These are phyloP conservation scores for Chalciporus sp. DNA, from an alignment of 1,284 basidiomycete species.

Conservation along the genomic window DNA sequence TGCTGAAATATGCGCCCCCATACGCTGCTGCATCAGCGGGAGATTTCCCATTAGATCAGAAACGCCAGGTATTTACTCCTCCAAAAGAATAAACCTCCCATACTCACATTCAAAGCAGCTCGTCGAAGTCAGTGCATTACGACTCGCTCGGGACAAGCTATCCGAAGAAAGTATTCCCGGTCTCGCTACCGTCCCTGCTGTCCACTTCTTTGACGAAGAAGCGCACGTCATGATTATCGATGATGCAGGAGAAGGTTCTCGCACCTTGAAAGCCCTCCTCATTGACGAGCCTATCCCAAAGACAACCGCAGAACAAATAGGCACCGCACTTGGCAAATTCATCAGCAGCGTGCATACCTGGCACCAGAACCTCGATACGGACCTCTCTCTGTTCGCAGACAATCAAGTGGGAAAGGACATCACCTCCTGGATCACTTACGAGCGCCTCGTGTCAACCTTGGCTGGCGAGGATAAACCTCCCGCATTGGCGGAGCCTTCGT, in stretches of 20 bases:
- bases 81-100: background rate
- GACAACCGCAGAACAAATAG: slow-evolving; percentile 45
- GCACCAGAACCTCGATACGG: slow-evolving; percentile 34
- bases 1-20: slow-evolving; percentile 59
- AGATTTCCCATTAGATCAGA: slow-evolving; percentile 41
- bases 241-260: slow-evolving; percentile 48
- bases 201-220: slow-evolving; percentile 52
- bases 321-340: slow-evolving; percentile 52
- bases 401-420: slow-evolving; percentile 47
- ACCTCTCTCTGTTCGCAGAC: slow-evolving; percentile 40
- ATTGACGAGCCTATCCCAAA: slow-evolving; percentile 38
- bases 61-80: slow-evolving; percentile 51
- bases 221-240: slow-evolving; percentile 60
- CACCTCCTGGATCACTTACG: slow-evolving; percentile 49
- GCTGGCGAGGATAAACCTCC: slow-evolving; percentile 36
- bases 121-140: slow-evolving; percentile 56
- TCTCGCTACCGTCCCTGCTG: slow-evolving; percentile 48
- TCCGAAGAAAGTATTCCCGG: slow-evolving; percentile 30
- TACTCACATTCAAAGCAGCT: slow-evolving; percentile 31
- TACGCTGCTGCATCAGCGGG: slow-evolving; percentile 35
- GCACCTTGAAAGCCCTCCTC: slow-evolving; percentile 53
- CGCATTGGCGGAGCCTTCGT: slow-evolving; percentile 42
- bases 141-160: slow-evolving; percentile 36
- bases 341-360: slow-evolving; percentile 49
- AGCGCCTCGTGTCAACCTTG: slow-evolving; percentile 48